Base-by-base conservation (phyloP, 2,329 filamentous ascomycete species). In the Tolypocladium tropicale region DNA sequence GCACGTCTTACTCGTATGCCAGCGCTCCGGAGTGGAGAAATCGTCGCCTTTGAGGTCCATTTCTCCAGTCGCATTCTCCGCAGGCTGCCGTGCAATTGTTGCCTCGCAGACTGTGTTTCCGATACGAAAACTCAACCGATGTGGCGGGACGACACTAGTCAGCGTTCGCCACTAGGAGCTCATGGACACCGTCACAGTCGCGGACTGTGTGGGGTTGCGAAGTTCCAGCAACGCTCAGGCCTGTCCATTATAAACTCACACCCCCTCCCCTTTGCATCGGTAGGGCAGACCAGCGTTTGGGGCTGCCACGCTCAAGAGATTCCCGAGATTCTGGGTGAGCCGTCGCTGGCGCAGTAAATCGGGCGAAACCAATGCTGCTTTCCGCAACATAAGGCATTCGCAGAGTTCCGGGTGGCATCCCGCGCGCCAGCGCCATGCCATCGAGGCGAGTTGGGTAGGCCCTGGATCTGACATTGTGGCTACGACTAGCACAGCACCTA, bases 111-210 rank as follows among this genome's bases (percentile, higher is more conserved):
- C 34, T 21, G 30, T 32, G 41, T 39, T 49, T 49, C 53, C 34
- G 41, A 49, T 48, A 49, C 21, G 41, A 46, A 46, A 25, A 21
- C n/a, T 25, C 32, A 54, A 51, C 55, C 52, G 55, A 46, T 39
- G 43, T 37, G 55, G 52, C 55, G 55, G 55, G 41, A 52, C 55
- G 36, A 34, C 33, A 56, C 52, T 54, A 55, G 54, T 43, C 34
- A 43, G 41, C 25, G 25, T 25, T 28, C 41, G 41, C 41, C 41
- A 23, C 23, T 12, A 28, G 12, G 23, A 46, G 41, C 23, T 21
- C 21, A 28, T 46, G 41, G 41, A 43, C 39, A 43, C 21, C 41
- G 41, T 23, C 12, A 12, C 16, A 25, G 21, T 23, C 9, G 41
- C 21, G 41, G 41, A 46, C 41, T 28, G 23, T 46, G 41, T 46